phyloP scores from a whole-genome alignment of 129 eudicot species.

The Heracleum sosnowskyi region DNA sequence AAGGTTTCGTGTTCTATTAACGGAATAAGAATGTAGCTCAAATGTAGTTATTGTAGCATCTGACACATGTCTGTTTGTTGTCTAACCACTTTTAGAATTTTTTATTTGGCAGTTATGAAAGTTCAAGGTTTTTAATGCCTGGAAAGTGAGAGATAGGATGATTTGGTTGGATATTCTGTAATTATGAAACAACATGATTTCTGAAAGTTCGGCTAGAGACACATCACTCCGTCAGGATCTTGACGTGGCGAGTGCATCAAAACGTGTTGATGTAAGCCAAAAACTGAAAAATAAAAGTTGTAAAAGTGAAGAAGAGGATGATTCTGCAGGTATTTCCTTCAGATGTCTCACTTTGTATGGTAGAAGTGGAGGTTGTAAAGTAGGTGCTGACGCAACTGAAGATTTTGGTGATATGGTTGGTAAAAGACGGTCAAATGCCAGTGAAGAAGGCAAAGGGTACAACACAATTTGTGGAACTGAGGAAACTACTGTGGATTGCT shows the following conservation, averaged over 20 bases:
- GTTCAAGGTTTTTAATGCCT: background rate
- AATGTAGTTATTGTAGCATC: background rate
- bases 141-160: background rate
- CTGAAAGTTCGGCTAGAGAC: slow-evolving; percentile 35
- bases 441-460: slow-evolving; percentile 65
- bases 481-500: slow-evolving; percentile 62
- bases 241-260: slow-evolving; percentile 59
- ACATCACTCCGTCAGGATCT: slow-evolving; percentile 49
- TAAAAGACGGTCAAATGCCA: slow-evolving; percentile 62
- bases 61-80: background rate
- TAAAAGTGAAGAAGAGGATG: slow-evolving; percentile 49
- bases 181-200: slow-evolving; percentile 20
- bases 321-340: slow-evolving; percentile 43
- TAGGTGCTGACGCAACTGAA: slow-evolving; percentile 71
- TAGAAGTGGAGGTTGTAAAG: slow-evolving; percentile 87
- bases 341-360: slow-evolving; percentile 71
- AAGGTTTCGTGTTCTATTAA: background rate
- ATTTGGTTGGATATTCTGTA: slow-evolving; percentile 4
- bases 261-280: slow-evolving; percentile 70
- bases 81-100: background rate
- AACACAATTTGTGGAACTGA: slow-evolving; percentile 53
- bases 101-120: slow-evolving; percentile 13
- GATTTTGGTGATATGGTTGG: slow-evolving; percentile 42
- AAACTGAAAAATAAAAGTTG: slow-evolving; percentile 55
- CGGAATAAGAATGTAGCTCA: background rate